Base-by-base conservation (phyloP, 2,329 filamentous ascomycete genomes). In the Pseudogymnoascus sp. region DNA sequence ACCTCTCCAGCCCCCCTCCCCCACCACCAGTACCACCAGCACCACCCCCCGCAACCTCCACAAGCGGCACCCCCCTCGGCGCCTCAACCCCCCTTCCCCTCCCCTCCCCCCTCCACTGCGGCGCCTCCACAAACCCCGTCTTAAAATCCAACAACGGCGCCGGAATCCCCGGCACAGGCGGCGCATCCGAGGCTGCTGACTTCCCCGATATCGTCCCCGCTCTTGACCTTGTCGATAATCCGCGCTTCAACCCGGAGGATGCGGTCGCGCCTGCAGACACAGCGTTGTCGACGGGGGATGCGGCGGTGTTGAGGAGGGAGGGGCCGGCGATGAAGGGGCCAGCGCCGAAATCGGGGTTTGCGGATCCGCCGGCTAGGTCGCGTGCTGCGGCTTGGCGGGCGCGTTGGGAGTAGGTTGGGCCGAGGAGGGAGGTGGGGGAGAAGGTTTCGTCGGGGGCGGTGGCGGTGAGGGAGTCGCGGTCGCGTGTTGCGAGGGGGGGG, bases 91-190 rank as follows among this genome's bases (percentile, higher is more conserved):
- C 79, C 51, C 76, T 77, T 3, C 84, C 85, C 65, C 81, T 81
- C 14, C 81, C 79, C 60, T 83, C 81, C 57, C 78, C 79, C 62
- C 78, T 75, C 71, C 81, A 81, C 73, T 87, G 80, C 16, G 87
- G 87, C 6, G 86, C 81, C 66, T 89, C 86, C 61, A 82, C 79
- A 71, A 87, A 89, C 60, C 80, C 79, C 0, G 86, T 85, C 0
- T 85, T 86, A 43, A 92, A 79, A 70, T 90, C 89, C 31, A 92
- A 76, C 5, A 92, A 62, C 51, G 63, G 63, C 5, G 63, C 39
- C 13, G 63, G 63, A 13, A 64, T 43, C 13, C 37, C 48, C 5
- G 63, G 51, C 54, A 45, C 61, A 10, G 63, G 63, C 7, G 34
- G 60, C 23, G 63, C 63, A 34, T 60, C 63, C 6, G n/a, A n/a